These are phyloP conservation scores for Psilocybe cyanescens DNA, from an alignment of 768 basidiomycete genomes.

Conservation along the genomic window DNA sequence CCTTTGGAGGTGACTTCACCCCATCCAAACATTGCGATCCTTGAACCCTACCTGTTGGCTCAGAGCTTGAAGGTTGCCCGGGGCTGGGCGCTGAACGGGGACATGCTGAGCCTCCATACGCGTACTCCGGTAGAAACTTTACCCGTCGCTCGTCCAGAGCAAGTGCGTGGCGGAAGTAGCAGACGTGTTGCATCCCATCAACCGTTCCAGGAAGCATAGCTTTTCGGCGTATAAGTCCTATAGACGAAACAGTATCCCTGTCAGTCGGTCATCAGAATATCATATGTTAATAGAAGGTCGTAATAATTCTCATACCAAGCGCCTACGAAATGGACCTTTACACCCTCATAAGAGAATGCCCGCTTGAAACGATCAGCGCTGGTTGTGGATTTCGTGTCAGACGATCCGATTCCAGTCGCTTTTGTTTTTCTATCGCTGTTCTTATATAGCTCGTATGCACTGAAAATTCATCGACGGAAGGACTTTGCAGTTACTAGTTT, in stretches of 20 bases:
- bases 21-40: not conserved
- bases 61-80: too few relatives aligned
- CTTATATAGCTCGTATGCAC: constrained; percentile 20
- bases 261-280: not conserved
- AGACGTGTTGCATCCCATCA: constrained; percentile 29
- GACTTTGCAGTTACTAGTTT: too few relatives aligned
- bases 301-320: constrained; percentile 1
- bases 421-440: not conserved
- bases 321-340: constrained; percentile 30
- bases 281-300: too few relatives aligned
- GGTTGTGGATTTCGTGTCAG: not conserved
- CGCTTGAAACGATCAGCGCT: constrained; percentile 22
- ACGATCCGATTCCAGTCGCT: constrained; percentile 4
- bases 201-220: constrained; percentile 21
- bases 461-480: not conserved
- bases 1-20: constrained; percentile 4
- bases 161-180: constrained; percentile 37
- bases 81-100: too few relatives aligned
- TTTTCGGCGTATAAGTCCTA: constrained; percentile 26
- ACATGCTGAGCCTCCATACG: constrained; percentile 7
- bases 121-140: constrained; percentile 35
- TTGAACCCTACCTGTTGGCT: not conserved
- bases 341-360: constrained; percentile 24
- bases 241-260: constrained; percentile 39
- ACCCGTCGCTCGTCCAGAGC: constrained; percentile 38